Evolutionary conservation across 352 stramenopile genomes (phyloP), one percentile per base, ranked within the genome.

Genomic region (Globisporangium orthogonon): DNA sequence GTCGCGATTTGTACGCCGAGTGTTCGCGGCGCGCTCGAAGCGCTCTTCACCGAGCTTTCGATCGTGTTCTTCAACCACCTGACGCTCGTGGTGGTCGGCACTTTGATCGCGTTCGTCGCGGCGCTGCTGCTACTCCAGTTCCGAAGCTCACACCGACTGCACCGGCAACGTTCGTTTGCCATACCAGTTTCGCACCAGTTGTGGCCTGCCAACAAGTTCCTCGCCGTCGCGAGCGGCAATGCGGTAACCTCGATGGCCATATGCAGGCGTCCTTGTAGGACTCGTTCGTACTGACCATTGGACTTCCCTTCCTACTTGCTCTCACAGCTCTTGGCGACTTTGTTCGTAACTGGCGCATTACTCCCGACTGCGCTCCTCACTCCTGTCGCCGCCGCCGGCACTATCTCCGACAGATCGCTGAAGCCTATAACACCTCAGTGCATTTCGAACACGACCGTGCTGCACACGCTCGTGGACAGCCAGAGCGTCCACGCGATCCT

Each of bases 61-160:
- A 62, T 86, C 65, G 43, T 87, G 50, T 87, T 87, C 62, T 73
- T 89, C 65, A 83, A 71, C 51, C 78, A 80, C 50, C 62, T 87
- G 41, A 47, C 52, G 45, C 58, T 74, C 14, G 63, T 89, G 18
- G 52, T 62, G 39, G 48, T 87, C 40, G 63, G 29, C 15, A 60
- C 66, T 3, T n/a, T 61, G 17, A n/a, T 66, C n/a, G 44, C 50
- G 18, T 60, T 53, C 56, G 39, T 49, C 44, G 49, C 45, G 28
- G 53, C 69, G 33, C 48, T 78, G 17, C 49, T 78, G 23, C 51
- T 47, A 9, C 62, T 67, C 56, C 63, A 71, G 52, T 52, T 58
- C 49, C 53, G 18, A 51, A 17, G 10, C 2, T 43, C 37, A 3
- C 11, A 3, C 11, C 13, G 3, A 43, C 37, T 17, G 37, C 10